A percentile compares a stretch with the other conserved stretches of the same genome.
These are phyloP conservation scores for Aspergillus sp. DNA, from an alignment of 2,329 filamentous ascomycete species.

Conservation along the genomic window DNA sequence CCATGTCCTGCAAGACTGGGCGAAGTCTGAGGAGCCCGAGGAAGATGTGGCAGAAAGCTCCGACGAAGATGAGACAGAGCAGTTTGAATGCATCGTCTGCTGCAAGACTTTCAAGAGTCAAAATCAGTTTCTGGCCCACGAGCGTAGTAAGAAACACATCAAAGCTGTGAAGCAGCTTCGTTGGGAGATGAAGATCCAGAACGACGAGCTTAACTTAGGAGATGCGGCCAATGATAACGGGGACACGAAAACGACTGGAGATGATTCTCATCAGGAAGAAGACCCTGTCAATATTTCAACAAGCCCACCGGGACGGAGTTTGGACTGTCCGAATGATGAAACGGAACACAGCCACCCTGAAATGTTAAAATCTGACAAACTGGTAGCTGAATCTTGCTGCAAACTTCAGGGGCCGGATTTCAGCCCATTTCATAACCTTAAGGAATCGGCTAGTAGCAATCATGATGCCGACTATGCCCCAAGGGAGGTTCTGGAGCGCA, in stretches of 20 bases:
- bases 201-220: constrained; percentile 49
- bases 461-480: constrained; percentile 43
- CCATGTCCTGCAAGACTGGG: constrained; percentile 71
- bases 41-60: constrained; percentile 50
- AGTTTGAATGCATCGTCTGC: constrained; percentile 64
- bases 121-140: constrained; percentile 85
- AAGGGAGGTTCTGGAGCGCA: constrained; percentile 41
- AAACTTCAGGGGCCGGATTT: neutral
- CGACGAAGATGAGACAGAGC: constrained; percentile 52
- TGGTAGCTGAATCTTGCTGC: neutral
- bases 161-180: constrained; percentile 81
- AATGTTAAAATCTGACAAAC: neutral
- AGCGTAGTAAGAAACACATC: constrained; percentile 93
- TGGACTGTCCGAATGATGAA: neutral
- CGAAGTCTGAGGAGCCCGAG: constrained; percentile 57
- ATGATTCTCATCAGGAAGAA: neutral
- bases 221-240: neutral
- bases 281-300: neutral
- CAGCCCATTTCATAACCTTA: neutral
- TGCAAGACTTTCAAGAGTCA: constrained; percentile 79
- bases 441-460: neutral
- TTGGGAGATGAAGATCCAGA: constrained; percentile 80
- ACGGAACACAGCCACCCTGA: neutral
- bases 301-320: neutral
- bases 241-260: neutral